Evolutionary conservation across 2,329 filamentous ascomycete species (phyloP).

Genomic region (Colletotrichum ledebouriae): DNA sequence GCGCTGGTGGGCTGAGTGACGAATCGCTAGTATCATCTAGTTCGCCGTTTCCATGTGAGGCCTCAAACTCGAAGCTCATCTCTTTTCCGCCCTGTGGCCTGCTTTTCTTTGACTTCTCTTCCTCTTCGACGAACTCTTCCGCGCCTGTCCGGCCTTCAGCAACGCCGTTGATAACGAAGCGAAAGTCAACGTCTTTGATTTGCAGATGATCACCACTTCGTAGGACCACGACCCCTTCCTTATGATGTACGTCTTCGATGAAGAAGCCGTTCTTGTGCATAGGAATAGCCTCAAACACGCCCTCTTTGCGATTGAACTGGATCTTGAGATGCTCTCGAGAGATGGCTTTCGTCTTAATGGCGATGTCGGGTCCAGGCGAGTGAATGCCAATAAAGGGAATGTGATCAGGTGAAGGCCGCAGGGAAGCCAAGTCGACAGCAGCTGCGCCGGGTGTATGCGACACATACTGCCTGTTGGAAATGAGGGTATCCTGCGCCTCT

Average conservation of each 20-base stretch:
- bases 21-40: conserved; percentile 68
- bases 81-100: conserved; percentile 72
- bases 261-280: conserved; percentile 78
- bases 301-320: conserved; percentile 73
- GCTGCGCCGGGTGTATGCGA: conserved; percentile 71
- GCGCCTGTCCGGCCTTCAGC: conserved; percentile 69
- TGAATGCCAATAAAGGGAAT: conserved; percentile 80
- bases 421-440: conserved; percentile 69
- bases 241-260: conserved; percentile 71
- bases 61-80: conserved; percentile 82
- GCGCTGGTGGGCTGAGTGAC: conserved; percentile 59
- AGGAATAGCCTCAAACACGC: conserved; percentile 74
- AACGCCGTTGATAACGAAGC: conserved; percentile 77
- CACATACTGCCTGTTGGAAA: conserved; percentile 71
- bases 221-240: conserved; percentile 68
- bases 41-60: conserved; percentile 69
- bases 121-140: conserved; percentile 67
- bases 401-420: conserved; percentile 72
- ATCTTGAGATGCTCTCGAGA: conserved; percentile 82
- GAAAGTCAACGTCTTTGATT: conserved; percentile 78
- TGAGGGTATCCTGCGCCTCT: conserved; percentile 60
- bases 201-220: conserved; percentile 76
- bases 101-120: conserved; percentile 60
- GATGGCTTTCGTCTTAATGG: conserved; percentile 77
- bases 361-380: conserved; percentile 73